Evolutionary conservation across 2,329 filamentous ascomycete genomes (phyloP), one percentile per base, ranked within the genome.

Genomic region (Trematosphaeria pertusa): DNA sequence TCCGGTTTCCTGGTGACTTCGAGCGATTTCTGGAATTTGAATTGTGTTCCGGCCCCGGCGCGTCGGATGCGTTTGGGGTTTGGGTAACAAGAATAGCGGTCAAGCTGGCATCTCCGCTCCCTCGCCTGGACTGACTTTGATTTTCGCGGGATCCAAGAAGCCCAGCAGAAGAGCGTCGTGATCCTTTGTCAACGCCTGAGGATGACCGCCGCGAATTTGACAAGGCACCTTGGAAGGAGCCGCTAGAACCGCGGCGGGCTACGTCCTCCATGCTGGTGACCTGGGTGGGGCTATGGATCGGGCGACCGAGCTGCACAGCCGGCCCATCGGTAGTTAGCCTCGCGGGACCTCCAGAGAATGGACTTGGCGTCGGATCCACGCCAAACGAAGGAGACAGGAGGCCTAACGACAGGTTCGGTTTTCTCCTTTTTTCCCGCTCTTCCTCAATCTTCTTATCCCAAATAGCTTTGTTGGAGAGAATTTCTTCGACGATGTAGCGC

Each of bases 401-500:
- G 1, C 60, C 61, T 7, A 70, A 44, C 12, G 57, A 47, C 30
- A 69, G 50, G 26, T 48, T 56, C 14, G 62, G 53, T 9, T 50
- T 65, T 52, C 58, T 73, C 53, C 49, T 75, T 59, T 76, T 75
- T 28, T 78, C 75, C 64, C 85, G 83, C 57, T 88, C 87, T 38
- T 85, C 78, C 28, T 81, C 78, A 32, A 93, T 83, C 54, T 81
- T 85, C 37, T 75, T 75, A 58, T 89, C 83, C 81, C 95, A 97
- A 5, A 87, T 78, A 2, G 75, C 73, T 69, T 87, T 89, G 71
- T 97, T 97, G 47, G 76, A 76, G 39, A 88, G 80, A 18, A 97
- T 86, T 71, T 96, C 91, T 19, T 88, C 83, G 10, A 95, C 87
- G 10, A 87, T 89, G 71, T 95, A 97, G 39, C 80, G 78, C 85